Percentiles rank a stretch among this genome's conserved stretches.
Evolutionary conservation across 768 basidiomycete species (phyloP).

Genomic region (Russula virescens): DNA sequence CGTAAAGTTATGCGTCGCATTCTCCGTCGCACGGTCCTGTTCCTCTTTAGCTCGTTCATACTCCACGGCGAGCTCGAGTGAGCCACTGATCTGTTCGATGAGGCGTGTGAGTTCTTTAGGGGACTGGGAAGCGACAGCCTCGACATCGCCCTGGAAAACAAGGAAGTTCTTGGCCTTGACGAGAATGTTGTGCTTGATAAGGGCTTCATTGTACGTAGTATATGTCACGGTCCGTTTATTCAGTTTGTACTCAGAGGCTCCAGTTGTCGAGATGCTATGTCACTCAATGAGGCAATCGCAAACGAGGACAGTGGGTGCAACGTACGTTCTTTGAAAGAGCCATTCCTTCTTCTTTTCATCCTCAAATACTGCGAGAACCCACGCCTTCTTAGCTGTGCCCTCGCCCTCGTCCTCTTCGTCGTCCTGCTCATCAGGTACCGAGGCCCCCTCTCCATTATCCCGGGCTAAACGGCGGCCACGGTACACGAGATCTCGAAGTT

Average conservation of each 20-base stretch:
- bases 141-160: slow-evolving; percentile 98
- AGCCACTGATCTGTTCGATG: slow-evolving; percentile 94
- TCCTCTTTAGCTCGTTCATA: slow-evolving; percentile 87
- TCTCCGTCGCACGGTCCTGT: slow-evolving; percentile 88
- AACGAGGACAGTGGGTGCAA: background rate
- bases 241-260: slow-evolving; percentile 86
- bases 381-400: slow-evolving; percentile 85
- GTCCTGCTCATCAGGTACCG: slow-evolving; percentile 35
- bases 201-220: slow-evolving; percentile 80
- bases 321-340: slow-evolving; percentile 89
- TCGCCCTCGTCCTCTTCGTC: slow-evolving; percentile 58
- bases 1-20: slow-evolving; percentile 90
- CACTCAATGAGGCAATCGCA: background rate
- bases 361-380: slow-evolving; percentile 89
- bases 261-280: slow-evolving; percentile 75
- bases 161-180: slow-evolving; percentile 99
- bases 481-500: slow-evolving; percentile 93
- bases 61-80: slow-evolving; percentile 79
- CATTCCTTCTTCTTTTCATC: slow-evolving; percentile 77
- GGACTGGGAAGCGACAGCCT: slow-evolving; percentile 93
- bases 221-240: slow-evolving; percentile 80
- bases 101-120: slow-evolving; percentile 83
- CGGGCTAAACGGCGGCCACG: slow-evolving; percentile 73
- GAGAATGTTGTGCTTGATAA: slow-evolving; percentile 87
- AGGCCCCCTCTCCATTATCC: slow-evolving; percentile 36